Evolutionary conservation across 1,284 basidiomycete species (phyloP).

Genomic region (Malassezia brasiliensis): DNA sequence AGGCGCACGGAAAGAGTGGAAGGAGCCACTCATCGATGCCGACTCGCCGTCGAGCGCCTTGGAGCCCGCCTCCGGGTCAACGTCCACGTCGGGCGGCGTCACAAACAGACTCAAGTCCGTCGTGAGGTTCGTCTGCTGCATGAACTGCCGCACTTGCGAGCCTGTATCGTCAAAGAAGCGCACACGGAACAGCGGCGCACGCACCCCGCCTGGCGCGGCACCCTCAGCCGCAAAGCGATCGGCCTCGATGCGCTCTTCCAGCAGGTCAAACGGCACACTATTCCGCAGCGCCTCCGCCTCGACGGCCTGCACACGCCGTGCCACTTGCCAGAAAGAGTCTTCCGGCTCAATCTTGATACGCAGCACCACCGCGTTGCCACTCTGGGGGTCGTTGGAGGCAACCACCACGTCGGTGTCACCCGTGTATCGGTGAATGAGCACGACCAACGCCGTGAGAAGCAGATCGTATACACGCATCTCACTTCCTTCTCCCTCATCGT

Average conservation of each 20-base stretch:
- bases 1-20: constrained; percentile 45
- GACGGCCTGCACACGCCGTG: constrained; percentile 71
- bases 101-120: constrained; percentile 77
- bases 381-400: constrained; percentile 67
- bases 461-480: constrained; percentile 78
- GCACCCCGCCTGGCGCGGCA: constrained; percentile 22
- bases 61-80: constrained; percentile 21
- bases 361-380: constrained; percentile 70
- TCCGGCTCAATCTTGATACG: constrained; percentile 73
- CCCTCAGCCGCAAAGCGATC: constrained; percentile 24
- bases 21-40: not conserved
- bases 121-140: constrained; percentile 57
- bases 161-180: constrained; percentile 91
- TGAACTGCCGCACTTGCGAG: constrained; percentile 50
- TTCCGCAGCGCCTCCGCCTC: constrained; percentile 76
- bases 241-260: constrained; percentile 55
- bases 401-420: constrained; percentile 90
- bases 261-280: constrained; percentile 68
- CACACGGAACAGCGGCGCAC: constrained; percentile 67
- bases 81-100: constrained; percentile 33
- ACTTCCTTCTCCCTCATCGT: constrained; percentile 12
- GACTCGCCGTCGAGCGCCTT: constrained; percentile 2
- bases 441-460: constrained; percentile 77
- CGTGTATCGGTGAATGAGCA: constrained; percentile 87
- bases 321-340: constrained; percentile 84